Percentiles rank a stretch among this genome's conserved stretches.
phyloP scores from a whole-genome alignment of 345 rosid species.

The Populus ilicifolia region DNA sequence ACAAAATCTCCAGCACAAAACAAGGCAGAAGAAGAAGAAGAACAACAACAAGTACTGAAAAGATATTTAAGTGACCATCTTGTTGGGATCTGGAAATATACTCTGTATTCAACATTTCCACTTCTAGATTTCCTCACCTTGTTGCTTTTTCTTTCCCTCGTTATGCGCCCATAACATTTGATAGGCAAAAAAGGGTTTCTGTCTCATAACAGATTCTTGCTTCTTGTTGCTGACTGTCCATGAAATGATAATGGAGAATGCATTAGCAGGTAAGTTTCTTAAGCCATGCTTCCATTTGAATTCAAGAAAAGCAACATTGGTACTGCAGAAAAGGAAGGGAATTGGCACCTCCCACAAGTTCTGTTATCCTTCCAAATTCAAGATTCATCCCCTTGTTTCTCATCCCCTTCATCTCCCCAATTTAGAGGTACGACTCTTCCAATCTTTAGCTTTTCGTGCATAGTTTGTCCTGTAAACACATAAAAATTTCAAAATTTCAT shows the following conservation, averaged over 20 bases:
- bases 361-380: neutral
- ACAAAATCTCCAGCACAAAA: neutral
- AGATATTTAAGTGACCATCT: neutral
- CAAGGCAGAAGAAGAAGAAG: neutral
- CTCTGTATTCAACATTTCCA: neutral
- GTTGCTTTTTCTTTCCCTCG: no score
- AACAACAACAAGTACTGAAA: neutral
- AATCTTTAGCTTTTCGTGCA: neutral
- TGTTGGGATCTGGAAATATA: neutral
- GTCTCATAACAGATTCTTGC: neutral
- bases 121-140: neutral
- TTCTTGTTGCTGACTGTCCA: neutral
- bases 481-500: neutral
- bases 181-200: no score
- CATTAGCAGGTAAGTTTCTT: conserved; percentile 1
- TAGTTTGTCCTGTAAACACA: neutral
- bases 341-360: neutral
- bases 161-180: no score
- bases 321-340: neutral
- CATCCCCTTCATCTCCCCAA: neutral
- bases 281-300: conserved; percentile 5
- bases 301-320: neutral
- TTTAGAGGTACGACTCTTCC: conserved; percentile 7
- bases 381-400: conserved; percentile 3
- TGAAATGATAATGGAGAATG: conserved; percentile 14